Evolutionary conservation across 352 stramenopile genomes (phyloP), one percentile per base, ranked within the genome.

Genomic region (Globisporangium ultimum): DNA sequence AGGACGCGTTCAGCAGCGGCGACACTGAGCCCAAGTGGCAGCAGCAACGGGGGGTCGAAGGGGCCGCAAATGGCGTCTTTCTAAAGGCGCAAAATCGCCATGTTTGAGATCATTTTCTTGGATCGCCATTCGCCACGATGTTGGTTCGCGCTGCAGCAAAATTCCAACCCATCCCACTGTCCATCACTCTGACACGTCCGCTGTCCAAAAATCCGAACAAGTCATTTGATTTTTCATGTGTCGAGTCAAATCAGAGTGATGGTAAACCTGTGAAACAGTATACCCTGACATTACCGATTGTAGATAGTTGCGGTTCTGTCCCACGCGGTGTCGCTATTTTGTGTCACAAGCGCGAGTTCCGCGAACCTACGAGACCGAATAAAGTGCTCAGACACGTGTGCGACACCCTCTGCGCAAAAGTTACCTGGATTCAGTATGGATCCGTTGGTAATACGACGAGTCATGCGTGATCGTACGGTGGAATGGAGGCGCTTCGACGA

Each of bases 161-260:
- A n/a, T 36, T 52, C 28, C 21, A n/a, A 14, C 21, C 2, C 18
- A 52, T 34, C 9, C 28, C 28, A 36, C 8, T 20, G 45, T 48
- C 45, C 24, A 46, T 38, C 48, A 55, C 41, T 48, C n/a, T 47
- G 12, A 48, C 28, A 7, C 28, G 2, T 3, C n/a, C 0, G 32
- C 15, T 58, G 53, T 58, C 53, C 53, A 58, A 58, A 58, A 58
- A 58, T 58, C 53, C 41, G 53, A 58, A 32, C 53, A 58, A n/a
- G 20, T 49, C 53, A 51, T 58, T 58, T 58, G 53, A 58, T 58
- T 58, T 58, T 58, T 41, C 34, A 20, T 2, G 20, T 48, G 12
- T 45, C 13, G 13, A 15, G 40, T 18, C 40, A 10, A 45, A 45
- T 1, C n/a, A 48, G 20, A 57, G 51, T 48, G 38, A 41, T 38